Evolutionary conservation across 306 rosid genomes (phyloP), one percentile per base, ranked within the genome.

Genomic region (Quercus alba): DNA sequence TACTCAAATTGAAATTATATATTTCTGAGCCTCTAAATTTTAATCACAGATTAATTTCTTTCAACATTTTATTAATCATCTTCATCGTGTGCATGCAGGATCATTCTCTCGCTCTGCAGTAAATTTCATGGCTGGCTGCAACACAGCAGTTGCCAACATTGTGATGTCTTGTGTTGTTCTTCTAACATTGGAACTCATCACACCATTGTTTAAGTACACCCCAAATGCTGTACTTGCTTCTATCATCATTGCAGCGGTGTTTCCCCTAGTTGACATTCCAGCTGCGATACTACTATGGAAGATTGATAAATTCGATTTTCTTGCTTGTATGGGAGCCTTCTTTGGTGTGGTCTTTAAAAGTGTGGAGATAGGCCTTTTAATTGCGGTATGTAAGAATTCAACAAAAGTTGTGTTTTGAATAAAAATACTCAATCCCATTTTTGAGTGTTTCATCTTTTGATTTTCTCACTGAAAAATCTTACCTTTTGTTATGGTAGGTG

Each of bases 281-380:
- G 97, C 97, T 0, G 80, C 67, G 23, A 77, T 87, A 35, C 83
- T 86, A 18, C 81, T 95, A 0, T 93, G 94, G 94, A 95, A 93
- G 88, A 75, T 91, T 13, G 99, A 93, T 84, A 91, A 91, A 62
- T 85, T 93, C 5, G 99, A 95, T 72, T 95, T 95, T 54, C 35
- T 86, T 7, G 95, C 94, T 19, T 95, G 99, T 84, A 83, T 95
- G 83, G 99, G 97, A 68, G 99, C 99, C 82, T 91, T 95, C 86
- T 87, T 91, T 38, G 99, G 97, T 6, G 99, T 95, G 21, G 75
- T 95, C 26, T 95, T 95, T 72, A 74, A 84, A 13, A 90, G 87
- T 14, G 95, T 95, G 17, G 97, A 91, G 85, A 88, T 93, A 21
- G 97, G 97, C 55, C 93, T 95, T 68, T 81, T 95, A 23, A 84